Conservation (phyloP, 2,329 filamentous ascomycete species). For the Chlorencoelia australis region DNA sequence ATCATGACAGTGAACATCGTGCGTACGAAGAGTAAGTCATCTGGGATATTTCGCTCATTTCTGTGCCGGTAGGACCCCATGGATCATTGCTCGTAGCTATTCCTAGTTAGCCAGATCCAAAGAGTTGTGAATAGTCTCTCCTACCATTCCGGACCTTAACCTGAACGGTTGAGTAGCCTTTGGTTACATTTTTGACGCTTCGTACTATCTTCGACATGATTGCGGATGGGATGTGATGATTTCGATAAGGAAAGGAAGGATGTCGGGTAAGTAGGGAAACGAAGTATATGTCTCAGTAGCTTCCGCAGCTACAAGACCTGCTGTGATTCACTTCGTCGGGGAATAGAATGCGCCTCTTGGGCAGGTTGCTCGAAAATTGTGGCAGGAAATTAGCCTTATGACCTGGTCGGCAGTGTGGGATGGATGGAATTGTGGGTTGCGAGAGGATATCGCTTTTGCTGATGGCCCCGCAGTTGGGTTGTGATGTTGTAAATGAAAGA, state of each 20-base stretch:
- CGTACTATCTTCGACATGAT: constrained; percentile 94
- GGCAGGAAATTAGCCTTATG: no score
- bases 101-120: constrained; percentile 22
- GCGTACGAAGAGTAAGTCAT: constrained; percentile 95
- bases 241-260: no score
- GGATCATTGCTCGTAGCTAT: constrained; percentile 95
- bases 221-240: constrained; percentile 11
- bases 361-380: no score
- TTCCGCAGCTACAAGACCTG: constrained; percentile 3
- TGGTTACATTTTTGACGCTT: constrained; percentile 98
- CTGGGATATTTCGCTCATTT: constrained; percentile 98
- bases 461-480: no score
- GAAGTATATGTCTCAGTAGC: constrained; percentile 3
- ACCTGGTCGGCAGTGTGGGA: no score
- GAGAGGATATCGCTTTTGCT: no score
- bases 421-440: no score
- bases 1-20: not conserved
- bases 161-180: constrained; percentile 92
- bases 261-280: no score
- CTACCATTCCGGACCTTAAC: constrained; percentile 96
- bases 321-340: no score
- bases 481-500: no score
- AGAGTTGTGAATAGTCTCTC: constrained; percentile 29
- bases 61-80: constrained; percentile 94
- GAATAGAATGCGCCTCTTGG: no score